Evolutionary conservation across 805 yeast genomes (phyloP).

Genomic region (Myxozyma kluyveri): DNA sequence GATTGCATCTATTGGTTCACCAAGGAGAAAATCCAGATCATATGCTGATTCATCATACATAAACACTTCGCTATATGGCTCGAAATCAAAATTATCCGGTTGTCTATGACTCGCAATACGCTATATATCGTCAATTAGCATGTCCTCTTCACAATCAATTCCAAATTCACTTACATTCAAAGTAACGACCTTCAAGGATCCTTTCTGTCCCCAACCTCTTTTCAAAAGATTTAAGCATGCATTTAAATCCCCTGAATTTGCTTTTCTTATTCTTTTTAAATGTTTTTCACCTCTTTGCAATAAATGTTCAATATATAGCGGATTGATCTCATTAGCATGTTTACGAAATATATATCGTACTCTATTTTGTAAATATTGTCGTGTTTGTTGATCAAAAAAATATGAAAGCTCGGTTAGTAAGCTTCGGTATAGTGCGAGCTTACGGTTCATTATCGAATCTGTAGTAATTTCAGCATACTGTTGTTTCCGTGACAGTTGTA

Average conservation of each 20-base stretch:
- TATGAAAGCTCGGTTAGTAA: conserved; percentile 1
- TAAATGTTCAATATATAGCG: background rate
- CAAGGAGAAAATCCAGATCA: no score
- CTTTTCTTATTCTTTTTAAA: background rate
- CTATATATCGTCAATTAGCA: no score
- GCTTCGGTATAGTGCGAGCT: background rate
- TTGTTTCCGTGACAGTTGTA: no score
- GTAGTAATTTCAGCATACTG: no score
- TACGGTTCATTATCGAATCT: background rate
- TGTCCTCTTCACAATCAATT: no score
- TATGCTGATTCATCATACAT: no score
- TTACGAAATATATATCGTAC: conserved; percentile 7
- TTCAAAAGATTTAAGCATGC: background rate
- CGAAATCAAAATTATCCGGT: no score
- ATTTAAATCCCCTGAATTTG: conserved; percentile 5
- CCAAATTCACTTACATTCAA: no score
- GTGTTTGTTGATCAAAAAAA: conserved; percentile 14
- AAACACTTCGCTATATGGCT: no score
- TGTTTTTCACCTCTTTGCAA: background rate
- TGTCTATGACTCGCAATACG: no score
- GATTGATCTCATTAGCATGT: background rate
- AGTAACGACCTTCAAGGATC: no score
- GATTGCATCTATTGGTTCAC: no score
- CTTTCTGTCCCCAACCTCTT: conserved; percentile 6
- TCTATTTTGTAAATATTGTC: background rate